A percentile compares a stretch with the other conserved stretches of the same genome.
Conservation (phyloP, 1,139 yeast species). For the Geotrichum restrictum region DNA sequence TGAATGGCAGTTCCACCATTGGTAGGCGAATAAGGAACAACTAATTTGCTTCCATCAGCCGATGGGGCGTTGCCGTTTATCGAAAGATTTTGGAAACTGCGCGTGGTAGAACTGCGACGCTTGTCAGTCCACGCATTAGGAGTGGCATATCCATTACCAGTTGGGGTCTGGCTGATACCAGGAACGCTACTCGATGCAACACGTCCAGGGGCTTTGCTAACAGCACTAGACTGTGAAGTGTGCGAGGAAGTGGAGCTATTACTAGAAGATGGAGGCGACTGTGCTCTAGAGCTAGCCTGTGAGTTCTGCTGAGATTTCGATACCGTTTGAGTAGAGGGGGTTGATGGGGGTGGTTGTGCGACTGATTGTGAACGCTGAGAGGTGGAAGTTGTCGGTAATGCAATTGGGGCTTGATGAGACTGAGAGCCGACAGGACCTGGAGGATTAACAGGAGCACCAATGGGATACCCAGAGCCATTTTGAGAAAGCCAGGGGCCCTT, state of each 20-base stretch:
- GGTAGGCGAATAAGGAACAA: slow-evolving; percentile 33
- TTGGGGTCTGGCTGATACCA: background rate
- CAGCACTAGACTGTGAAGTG: slow-evolving; percentile 3
- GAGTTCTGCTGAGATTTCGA: slow-evolving; percentile 14
- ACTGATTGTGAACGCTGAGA: background rate
- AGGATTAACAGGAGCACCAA: slow-evolving; percentile 28
- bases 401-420: slow-evolving; percentile 3
- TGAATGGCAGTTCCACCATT: slow-evolving; percentile 36
- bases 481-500: slow-evolving; percentile 33
- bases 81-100: slow-evolving; percentile 19
- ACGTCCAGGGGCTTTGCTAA: background rate
- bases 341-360: background rate
- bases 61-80: slow-evolving; percentile 11
- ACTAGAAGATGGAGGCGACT: slow-evolving; percentile 12
- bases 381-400: slow-evolving; percentile 1
- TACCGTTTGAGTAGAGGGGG: background rate
- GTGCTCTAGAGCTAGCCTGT: slow-evolving; percentile 13
- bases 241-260: slow-evolving; percentile 4
- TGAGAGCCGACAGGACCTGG: slow-evolving; percentile 31
- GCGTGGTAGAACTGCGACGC: slow-evolving; percentile 18
- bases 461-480: slow-evolving; percentile 23
- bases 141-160: slow-evolving; percentile 6
- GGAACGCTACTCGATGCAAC: slow-evolving; percentile 6
- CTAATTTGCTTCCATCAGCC: slow-evolving; percentile 22
- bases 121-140: slow-evolving; percentile 19